Conservation (phyloP, 2,329 filamentous ascomycete genomes). For the Mycocentrospora acerina region DNA sequence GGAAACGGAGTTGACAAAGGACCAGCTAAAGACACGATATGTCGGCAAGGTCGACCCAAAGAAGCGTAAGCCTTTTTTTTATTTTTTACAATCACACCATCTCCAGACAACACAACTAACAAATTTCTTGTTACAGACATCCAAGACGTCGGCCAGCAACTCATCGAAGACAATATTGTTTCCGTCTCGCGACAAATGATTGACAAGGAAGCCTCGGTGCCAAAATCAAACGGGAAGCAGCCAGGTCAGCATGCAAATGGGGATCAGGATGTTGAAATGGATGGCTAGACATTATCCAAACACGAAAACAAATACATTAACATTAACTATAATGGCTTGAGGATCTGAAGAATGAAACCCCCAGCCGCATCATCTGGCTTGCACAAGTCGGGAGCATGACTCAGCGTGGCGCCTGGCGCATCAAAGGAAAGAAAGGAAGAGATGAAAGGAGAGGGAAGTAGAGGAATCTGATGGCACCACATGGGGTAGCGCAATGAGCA, state of each 20-base stretch:
- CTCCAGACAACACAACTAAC: constrained; percentile 14
- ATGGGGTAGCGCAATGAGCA: constrained; percentile 15
- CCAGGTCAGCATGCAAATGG: constrained; percentile 28
- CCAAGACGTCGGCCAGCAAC: constrained; percentile 90
- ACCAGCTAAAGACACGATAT: constrained; percentile 97
- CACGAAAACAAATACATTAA: constrained; percentile 3
- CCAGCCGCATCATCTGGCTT: no score
- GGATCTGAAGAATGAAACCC: no score
- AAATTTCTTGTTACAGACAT: constrained; percentile 62
- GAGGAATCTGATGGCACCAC: constrained; percentile 4
- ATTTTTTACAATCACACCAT: fast-evolving
- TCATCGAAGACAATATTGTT: constrained; percentile 99
- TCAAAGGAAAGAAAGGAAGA: not conserved
- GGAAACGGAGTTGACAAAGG: constrained; percentile 94
- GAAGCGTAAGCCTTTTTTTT: constrained; percentile 76
- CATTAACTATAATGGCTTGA: constrained; percentile 15
- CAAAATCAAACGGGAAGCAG: constrained; percentile 48
- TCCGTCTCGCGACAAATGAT: constrained; percentile 99
- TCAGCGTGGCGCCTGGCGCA: constrained; percentile 6
- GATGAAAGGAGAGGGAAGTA: not conserved
- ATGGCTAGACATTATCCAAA: constrained; percentile 25
- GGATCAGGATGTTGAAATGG: constrained; percentile 39
- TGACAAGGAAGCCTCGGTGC: constrained; percentile 95
- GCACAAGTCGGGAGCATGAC: no score
- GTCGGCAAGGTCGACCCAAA: constrained; percentile 98